Conservation (phyloP, 768 basidiomycete genomes). For the Pleurotus djamor region DNA sequence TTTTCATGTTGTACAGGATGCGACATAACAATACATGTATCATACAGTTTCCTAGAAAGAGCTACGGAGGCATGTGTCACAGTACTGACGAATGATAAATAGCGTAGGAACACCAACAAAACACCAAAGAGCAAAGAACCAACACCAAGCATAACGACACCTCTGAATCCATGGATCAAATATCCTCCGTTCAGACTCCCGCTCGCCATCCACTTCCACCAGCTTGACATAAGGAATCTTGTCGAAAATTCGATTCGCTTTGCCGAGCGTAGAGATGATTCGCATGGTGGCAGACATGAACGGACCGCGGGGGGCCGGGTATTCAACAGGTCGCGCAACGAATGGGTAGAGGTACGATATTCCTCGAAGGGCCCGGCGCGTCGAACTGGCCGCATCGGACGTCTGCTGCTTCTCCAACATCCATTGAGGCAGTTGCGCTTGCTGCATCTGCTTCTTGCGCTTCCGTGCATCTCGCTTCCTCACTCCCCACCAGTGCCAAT, state of each 20-base stretch:
- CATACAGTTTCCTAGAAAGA: not conserved
- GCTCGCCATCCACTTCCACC: slow-evolving; percentile 38
- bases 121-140: slow-evolving; percentile 14
- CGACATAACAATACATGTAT: not conserved
- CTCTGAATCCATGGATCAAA: slow-evolving; percentile 61
- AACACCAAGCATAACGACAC: slow-evolving; percentile 55
- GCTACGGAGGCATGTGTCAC: not conserved
- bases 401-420: slow-evolving; percentile 38
- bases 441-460: slow-evolving; percentile 9
- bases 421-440: slow-evolving; percentile 33
- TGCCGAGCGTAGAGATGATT: slow-evolving; percentile 30
- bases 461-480: slow-evolving; percentile 12
- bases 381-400: slow-evolving; percentile 23
- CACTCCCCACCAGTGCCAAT: slow-evolving; percentile 12
- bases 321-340: slow-evolving; percentile 44
- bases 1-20: too few relatives aligned
- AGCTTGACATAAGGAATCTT: slow-evolving; percentile 42
- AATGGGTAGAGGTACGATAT: slow-evolving; percentile 62
- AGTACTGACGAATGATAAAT: slow-evolving; percentile 6
- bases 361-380: slow-evolving; percentile 17
- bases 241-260: slow-evolving; percentile 44
- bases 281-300: slow-evolving; percentile 11
- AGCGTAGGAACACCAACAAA: slow-evolving; percentile 1
- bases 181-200: slow-evolving; percentile 45
- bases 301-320: slow-evolving; percentile 22